phyloP scores from a whole-genome alignment of 2,329 filamentous ascomycete species.

The Ceratocystis diversiconidia region DNA sequence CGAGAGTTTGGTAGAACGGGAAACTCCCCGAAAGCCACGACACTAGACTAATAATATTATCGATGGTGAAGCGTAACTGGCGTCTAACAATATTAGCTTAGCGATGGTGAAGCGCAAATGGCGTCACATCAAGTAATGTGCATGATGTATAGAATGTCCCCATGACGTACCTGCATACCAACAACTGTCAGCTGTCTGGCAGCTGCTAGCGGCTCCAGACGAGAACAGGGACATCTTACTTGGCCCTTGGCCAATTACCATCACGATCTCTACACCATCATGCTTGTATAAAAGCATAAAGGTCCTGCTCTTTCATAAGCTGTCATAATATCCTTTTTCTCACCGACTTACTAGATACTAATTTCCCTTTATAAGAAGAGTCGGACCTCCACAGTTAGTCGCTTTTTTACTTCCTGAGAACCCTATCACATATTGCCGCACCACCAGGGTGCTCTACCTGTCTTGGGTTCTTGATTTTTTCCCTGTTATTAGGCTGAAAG shows the following conservation, averaged over 20 bases:
- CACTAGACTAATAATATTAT: not conserved
- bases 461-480: not conserved
- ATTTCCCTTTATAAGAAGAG: not conserved
- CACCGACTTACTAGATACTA: not conserved
- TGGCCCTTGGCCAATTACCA: not conserved
- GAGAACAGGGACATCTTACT: too few species aligned
- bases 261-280: not conserved
- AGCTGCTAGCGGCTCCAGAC: too few species aligned
- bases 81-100: not conserved
- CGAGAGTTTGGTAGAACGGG: constrained; percentile 52
- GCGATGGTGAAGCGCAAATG: too few species aligned
- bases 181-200: too few species aligned
- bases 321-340: not conserved
- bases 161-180: too few species aligned
- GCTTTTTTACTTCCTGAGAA: not conserved
- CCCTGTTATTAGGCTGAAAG: not conserved
- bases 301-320: not conserved
- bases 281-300: not conserved
- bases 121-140: too few species aligned
- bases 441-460: not conserved
- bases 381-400: not conserved
- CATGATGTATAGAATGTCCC: too few species aligned
- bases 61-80: too few species aligned
- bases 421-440: not conserved
- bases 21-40: constrained; percentile 22